Base-by-base conservation (phyloP, 257 asterid species). In the Fraxinus anomala region DNA sequence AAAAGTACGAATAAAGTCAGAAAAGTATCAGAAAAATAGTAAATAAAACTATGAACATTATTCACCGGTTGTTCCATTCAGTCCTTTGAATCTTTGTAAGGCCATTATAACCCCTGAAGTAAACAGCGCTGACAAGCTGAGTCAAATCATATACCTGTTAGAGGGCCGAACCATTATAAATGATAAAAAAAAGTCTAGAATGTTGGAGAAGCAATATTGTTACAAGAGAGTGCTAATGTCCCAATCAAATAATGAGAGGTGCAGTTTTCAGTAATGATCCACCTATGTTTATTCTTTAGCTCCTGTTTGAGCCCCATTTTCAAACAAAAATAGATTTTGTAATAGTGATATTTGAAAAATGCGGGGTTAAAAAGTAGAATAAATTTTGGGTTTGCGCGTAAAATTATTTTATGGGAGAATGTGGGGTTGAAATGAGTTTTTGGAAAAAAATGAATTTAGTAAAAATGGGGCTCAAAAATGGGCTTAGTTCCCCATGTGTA, bases 1-100 rank as follows among this genome's bases (percentile, higher is more conserved):
- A 73, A 83, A 75, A 83, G 81, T n/a, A 72, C 3, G 70, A 74
- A 77, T 76, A 84, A 28, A 4, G 44, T 89, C 83, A 87, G 84
- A 75, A 70, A 70, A 78, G 39, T 51, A 66, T 31, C 77, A 81
- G 42, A 33, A 83, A 77, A 54, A 34, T 49, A 51, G 0, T 74
- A 12, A 74, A 40, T 76, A 54, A 44, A 77, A 61, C 56, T 65
- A 74, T 40, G 34, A 70, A 65, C 42, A 40, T 30, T 80, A 51
- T 75, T 88, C 79, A 95, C 98, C 98, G 96, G 80, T 95, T 91
- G 86, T 91, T 93, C 99, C 99, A 95, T 83, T 95, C 97, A 39
- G 76, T 84, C 86, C 88, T 86, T 80, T 93, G 96, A 82, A 91
- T 85, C 83, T 93, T 95, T 40, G 97, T 91, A 44, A 95, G 97